phyloP scores from a whole-genome alignment of 257 asterid species.

The Penstemon barbatus region DNA sequence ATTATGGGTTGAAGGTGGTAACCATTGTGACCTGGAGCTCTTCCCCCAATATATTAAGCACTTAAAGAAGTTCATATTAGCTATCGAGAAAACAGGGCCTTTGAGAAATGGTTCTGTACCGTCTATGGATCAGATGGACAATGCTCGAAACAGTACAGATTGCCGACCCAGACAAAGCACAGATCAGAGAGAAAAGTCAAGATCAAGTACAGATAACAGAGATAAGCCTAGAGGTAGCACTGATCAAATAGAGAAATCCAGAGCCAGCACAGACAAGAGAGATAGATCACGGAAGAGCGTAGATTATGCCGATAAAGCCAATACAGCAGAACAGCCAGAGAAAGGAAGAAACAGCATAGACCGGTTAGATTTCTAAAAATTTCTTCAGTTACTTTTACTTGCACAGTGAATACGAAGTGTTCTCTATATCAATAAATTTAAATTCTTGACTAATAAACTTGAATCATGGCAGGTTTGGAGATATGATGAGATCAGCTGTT shows the following conservation, averaged over 20 bases:
- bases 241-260: slow-evolving; percentile 65
- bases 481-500: slow-evolving; percentile 91
- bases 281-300: slow-evolving; percentile 59
- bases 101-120: slow-evolving; percentile 44
- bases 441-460: slow-evolving; percentile 39
- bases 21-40: slow-evolving; percentile 94
- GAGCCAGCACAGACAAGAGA: slow-evolving; percentile 70
- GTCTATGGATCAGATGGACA: slow-evolving; percentile 46
- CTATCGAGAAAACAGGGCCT: slow-evolving; percentile 68
- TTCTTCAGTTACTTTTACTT: too few relatives aligned
- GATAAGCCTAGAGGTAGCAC: slow-evolving; percentile 64
- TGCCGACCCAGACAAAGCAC: slow-evolving; percentile 72
- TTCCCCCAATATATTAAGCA: slow-evolving; percentile 89
- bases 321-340: slow-evolving; percentile 69
- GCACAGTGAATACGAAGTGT: slow-evolving; percentile 17
- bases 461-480: slow-evolving; percentile 80
- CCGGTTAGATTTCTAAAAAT: slow-evolving; percentile 60
- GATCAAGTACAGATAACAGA: slow-evolving; percentile 72
- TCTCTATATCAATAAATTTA: slow-evolving; percentile 12
- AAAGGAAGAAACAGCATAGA: slow-evolving; percentile 93
- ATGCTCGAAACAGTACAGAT: slow-evolving; percentile 65
- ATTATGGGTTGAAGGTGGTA: slow-evolving; percentile 86
- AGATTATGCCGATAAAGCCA: slow-evolving; percentile 57
- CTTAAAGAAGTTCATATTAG: slow-evolving; percentile 78
- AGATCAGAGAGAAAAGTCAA: slow-evolving; percentile 75